Evolutionary conservation across 495 filamentous ascomycete genomes (phyloP), one percentile per base, ranked within the genome.

Genomic region (Pyrenopolyporus hunteri): DNA sequence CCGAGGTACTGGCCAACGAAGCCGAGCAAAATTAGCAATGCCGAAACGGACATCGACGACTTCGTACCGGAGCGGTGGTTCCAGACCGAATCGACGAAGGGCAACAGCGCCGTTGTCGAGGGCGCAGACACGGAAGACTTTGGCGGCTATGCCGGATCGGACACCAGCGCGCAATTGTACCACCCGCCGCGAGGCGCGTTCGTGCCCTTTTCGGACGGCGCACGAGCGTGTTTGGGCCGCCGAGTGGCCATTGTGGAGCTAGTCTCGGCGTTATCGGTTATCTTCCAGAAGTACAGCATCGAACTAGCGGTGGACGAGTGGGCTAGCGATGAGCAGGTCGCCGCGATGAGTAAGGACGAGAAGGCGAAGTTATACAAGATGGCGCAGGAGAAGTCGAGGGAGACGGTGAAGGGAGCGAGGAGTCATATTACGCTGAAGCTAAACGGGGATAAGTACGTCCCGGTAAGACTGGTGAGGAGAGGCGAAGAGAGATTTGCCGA

Each of bases 171-270:
- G 29, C 72, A 73, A 17, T 78, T 85, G 47, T 88, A 82, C 74
- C 77, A 80, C 17, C 87, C 87, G 0, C 75, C 78, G 0, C 76
- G 82, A n/a, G 88, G 88, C 1, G 78, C 84, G 1, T 92, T 80
- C 63, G 74, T 92, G 10, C 87, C 91, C 0, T 93, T 92, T 72
- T 86, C 83, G 42, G 88, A 90, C 20, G 89, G 91, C 1, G 75
- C 81, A 26, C 80, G 84, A 54, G 84, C 86, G 59, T 94, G 87
- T 74, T 79, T 85, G 60, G 90, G 81, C 56, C 80, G 82, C 49
- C 82, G 83, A 63, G 90, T 93, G 61, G 89, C 90, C 10, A 87
- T 92, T 73, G 90, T 92, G 59, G 88, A 94, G 69, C 76, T 89
- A 36, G 76, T 84, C 25, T 87, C 87, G 0, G 88, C 84, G 53